Conservation (phyloP, 2,329 filamentous ascomycete genomes). For the Paracoccidioides brasiliensis region DNA sequence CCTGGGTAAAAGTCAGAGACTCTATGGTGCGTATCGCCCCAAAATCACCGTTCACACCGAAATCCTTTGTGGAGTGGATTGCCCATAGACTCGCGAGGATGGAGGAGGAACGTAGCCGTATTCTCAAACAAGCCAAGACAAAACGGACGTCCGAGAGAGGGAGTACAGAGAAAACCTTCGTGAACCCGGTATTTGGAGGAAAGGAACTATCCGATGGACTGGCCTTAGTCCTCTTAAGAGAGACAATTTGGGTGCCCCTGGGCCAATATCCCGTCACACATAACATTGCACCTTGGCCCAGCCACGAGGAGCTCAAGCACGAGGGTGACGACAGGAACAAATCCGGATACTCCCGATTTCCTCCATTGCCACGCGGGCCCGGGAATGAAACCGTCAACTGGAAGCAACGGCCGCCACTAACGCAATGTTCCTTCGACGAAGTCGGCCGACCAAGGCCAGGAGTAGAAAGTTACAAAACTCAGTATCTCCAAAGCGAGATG, state of each 20-base stretch:
- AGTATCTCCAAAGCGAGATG: conserved; percentile 9
- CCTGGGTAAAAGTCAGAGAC: conserved; percentile 14
- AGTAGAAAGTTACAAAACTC: background rate
- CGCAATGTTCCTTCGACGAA: conserved; percentile 14
- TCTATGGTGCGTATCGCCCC: conserved; percentile 15
- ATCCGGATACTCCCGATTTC: conserved; percentile 20
- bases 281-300: conserved; percentile 19
- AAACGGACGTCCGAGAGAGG: conserved; percentile 1
- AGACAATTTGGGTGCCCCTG: conserved; percentile 18
- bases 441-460: conserved; percentile 10
- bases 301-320: conserved; percentile 19
- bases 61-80: conserved; percentile 15
- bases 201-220: conserved; percentile 14
- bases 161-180: background rate
- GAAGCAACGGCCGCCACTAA: conserved; percentile 17
- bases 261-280: conserved; percentile 6
- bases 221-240: conserved; percentile 15
- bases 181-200: conserved; percentile 12
- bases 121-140: conserved; percentile 5
- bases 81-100: conserved; percentile 11
- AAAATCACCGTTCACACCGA: conserved; percentile 17
- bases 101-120: conserved; percentile 8
- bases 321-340: conserved; percentile 20
- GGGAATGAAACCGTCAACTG: conserved; percentile 22
- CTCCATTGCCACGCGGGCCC: conserved; percentile 19